Conservation (phyloP, 495 filamentous ascomycete genomes). For the Penicillium lividum region DNA sequence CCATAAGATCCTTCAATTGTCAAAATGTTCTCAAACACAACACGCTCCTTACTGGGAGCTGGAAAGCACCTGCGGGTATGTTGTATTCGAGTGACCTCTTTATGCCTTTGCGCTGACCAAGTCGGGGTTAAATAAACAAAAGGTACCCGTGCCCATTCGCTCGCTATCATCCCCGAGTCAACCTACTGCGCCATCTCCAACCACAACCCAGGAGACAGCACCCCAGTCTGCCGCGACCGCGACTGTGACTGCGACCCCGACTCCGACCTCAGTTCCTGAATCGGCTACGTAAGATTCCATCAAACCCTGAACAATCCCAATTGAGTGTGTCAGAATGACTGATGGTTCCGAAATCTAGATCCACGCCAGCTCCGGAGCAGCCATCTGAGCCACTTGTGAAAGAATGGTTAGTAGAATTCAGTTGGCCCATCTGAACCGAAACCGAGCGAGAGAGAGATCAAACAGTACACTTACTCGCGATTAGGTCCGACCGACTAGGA, state of each 20-base stretch:
- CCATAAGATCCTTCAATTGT: constrained; percentile 3
- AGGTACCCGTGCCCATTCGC: constrained; percentile 29
- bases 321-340: background rate
- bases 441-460: background rate
- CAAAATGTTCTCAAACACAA: constrained; percentile 30
- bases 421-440: background rate
- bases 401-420: constrained; percentile 29
- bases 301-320: background rate
- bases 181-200: constrained; percentile 17
- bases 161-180: constrained; percentile 28
- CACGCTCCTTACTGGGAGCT: constrained; percentile 29
- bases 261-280: background rate
- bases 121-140: background rate
- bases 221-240: constrained; percentile 7
- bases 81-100: background rate
- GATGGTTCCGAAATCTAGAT: constrained; percentile 12
- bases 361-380: constrained; percentile 13
- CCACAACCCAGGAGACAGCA: constrained; percentile 18
- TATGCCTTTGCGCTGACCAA: background rate
- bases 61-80: constrained; percentile 25
- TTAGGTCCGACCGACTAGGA: constrained; percentile 42
- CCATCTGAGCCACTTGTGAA: constrained; percentile 24
- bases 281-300: constrained; percentile 1
- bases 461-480: background rate
- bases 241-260: no score